Percentiles rank a stretch among this genome's conserved stretches.
phyloP scores from a whole-genome alignment of 495 filamentous ascomycete genomes.

The Filosporella fistucella region DNA sequence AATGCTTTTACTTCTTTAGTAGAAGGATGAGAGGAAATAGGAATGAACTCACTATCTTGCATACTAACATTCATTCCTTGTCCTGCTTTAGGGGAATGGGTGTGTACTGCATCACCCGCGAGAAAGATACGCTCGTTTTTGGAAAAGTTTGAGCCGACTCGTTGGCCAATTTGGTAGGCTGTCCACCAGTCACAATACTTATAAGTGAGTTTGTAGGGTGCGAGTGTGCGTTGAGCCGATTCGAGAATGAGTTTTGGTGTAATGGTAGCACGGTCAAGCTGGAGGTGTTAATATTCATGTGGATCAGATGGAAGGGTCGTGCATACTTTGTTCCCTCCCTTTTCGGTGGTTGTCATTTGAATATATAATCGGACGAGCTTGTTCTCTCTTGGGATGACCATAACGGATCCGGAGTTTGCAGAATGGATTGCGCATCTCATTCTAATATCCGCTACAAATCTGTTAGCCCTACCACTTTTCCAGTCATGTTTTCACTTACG shows the following conservation, averaged over 20 bases:
- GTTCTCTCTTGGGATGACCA: constrained; percentile 66
- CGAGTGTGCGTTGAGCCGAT: constrained; percentile 53
- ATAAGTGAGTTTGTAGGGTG: constrained; percentile 57
- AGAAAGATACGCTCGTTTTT: constrained; percentile 16
- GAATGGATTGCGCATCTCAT: constrained; percentile 65
- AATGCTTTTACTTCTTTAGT: constrained; percentile 45
- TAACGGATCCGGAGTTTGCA: constrained; percentile 55
- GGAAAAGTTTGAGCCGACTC: constrained; percentile 15
- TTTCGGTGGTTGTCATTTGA: constrained; percentile 51
- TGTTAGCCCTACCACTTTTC: not conserved
- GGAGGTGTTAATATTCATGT: no score
- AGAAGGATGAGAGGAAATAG: constrained; percentile 24
- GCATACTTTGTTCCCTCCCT: constrained; percentile 8
- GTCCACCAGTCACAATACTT: constrained; percentile 66
- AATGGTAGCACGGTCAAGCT: constrained; percentile 50
- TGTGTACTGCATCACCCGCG: constrained; percentile 53
- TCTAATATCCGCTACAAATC: constrained; percentile 51
- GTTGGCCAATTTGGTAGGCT: constrained; percentile 35
- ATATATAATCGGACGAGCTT: constrained; percentile 67
- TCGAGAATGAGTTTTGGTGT: constrained; percentile 52
- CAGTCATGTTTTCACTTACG: constrained; percentile 30
- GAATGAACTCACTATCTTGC: constrained; percentile 48
- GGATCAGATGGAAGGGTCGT: not conserved
- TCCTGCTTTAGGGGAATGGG: constrained; percentile 66
- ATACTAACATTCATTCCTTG: constrained; percentile 74